Evolutionary conservation across 768 basidiomycete species (phyloP).

Genomic region (Lactifluus volemus): DNA sequence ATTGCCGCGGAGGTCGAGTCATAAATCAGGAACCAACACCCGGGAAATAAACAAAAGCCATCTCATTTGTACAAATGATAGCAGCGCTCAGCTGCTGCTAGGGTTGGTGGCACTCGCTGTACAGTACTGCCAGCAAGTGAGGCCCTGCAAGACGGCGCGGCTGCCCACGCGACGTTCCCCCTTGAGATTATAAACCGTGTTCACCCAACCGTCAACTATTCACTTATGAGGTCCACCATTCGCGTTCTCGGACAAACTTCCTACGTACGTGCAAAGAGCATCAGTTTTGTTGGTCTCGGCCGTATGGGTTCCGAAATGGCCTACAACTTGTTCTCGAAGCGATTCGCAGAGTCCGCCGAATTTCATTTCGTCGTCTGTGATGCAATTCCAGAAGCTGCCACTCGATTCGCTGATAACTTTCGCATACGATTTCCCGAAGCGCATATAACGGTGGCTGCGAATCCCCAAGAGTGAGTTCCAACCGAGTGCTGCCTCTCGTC

Average conservation of each 20-base stretch:
- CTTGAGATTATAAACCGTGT: no score
- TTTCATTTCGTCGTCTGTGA: slow-evolving; percentile 72
- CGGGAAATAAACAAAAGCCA: no score
- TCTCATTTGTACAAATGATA: no score
- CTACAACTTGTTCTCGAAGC: slow-evolving; percentile 74
- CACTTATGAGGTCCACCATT: slow-evolving; percentile 43
- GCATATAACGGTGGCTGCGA: slow-evolving; percentile 46
- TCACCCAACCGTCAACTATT: no score
- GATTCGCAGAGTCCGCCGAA: slow-evolving; percentile 42
- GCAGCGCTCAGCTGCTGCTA: no score
- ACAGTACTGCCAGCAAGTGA: no score
- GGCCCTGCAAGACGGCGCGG: no score
- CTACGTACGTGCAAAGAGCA: slow-evolving; percentile 32
- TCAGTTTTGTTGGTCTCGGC: slow-evolving; percentile 80
- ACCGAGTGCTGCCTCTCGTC: slow-evolving; percentile 1
- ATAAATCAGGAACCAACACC: no score
- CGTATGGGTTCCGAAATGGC: slow-evolving; percentile 88
- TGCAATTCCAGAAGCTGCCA: slow-evolving; percentile 50
- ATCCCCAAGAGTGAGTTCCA: slow-evolving; percentile 64
- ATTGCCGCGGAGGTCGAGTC: no score
- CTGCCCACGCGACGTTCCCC: no score
- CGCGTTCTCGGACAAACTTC: slow-evolving; percentile 27
- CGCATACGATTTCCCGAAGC: slow-evolving; percentile 48
- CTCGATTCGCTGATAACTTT: slow-evolving; percentile 49
- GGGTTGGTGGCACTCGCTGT: no score